Base-by-base conservation (phyloP, 2,329 filamentous ascomycete species). In the Tolypocladium pustulatum region DNA sequence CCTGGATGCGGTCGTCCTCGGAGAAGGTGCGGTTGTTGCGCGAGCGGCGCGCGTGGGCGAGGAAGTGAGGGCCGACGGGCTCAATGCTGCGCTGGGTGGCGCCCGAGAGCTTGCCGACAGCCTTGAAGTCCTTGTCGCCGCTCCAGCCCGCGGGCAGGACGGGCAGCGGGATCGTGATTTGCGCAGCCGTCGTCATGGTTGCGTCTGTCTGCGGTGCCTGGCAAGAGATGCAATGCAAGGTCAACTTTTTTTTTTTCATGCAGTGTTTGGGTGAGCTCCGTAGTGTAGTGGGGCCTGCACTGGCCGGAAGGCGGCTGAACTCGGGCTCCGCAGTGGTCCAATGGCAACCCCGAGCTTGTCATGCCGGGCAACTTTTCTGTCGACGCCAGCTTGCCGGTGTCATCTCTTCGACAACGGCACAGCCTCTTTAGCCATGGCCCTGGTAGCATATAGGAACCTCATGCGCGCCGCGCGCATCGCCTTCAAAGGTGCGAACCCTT, bases 21-120 rank as follows among this genome's bases (percentile, higher is more conserved):
- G 90, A 96, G 78, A 99, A 99, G 56, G 94, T 99, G 71, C 94
- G 91, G 81, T 96, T 91, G 78, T 97, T 92, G 64, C 92, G 89
- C 76, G 91, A 90, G 76, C 94, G 89, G 72, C 94, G 92, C 68
- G 94, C 94, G 76, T 97, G 92, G 66, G 94, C 94, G 65, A 99
- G 87, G 81, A 97, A 99, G 80, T 97, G 91, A 75, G 94, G 93
- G 66, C 94, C 94, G 66, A 97, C 90, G 58, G 94, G 92, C 81
- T 97, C 94, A 69, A 99, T 87, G 72, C 89, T 93, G 71, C 94
- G 88, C 78, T 92, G 87, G 56, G 86, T 88, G 43, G 91, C 85
- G 63, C 82, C 77, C 62, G 89, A 92, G 63, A 97, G 81, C 66
- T 85, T 80, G 68, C 88, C 89, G 65, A 96, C 73, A 59, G 88